Evolutionary conservation across 441 rosid genomes (phyloP), one percentile per base, ranked within the genome.

Genomic region (Raphanus hybrid): DNA sequence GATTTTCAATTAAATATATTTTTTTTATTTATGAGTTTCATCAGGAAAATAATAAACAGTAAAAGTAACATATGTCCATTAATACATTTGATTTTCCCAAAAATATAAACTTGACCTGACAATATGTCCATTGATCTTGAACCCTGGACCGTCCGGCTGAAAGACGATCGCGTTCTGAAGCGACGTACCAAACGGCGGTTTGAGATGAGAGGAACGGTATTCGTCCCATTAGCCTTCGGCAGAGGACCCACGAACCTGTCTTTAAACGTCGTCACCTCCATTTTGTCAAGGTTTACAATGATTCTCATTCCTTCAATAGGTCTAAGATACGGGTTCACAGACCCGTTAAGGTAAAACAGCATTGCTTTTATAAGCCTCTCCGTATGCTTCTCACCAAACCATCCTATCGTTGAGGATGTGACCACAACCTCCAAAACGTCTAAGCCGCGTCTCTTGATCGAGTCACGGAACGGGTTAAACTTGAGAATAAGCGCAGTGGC

Each of bases 301-400:
- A 91, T 74, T 3, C 69, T 84, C 52, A 90, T 82, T 27, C 94
- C 97, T 69, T 85, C 91, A 29, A 91, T 85, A 6, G 94, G 92
- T 83, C 92, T 87, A 8, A 90, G 85, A 27, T 85, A 91, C 58
- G 87, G 81, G 73, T 91, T 91, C 14, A 83, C 82, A n/a, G 89
- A 78, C 12, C 88, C 89, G 3, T 83, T 86, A 14, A 86, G 62
- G 41, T 89, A 88, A 74, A 77, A 89, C 79, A 89, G 87, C 2
- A 78, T 23, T 3, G 82, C 45, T 74, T 72, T 86, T 7, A 89
- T 41, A 23, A 80, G 82, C 52, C 97, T 84, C 8, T 20, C 41
- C 58, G 89, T 88, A 60, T 14, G 8, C 10, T 71, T 59, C 57
- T 77, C 62, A 7, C 96, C 97, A 23, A 81, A 91, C 96, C 96